Evolutionary conservation across 2,329 filamentous ascomycete genomes (phyloP), one percentile per base, ranked within the genome.

Genomic region (Phialophora expanda): DNA sequence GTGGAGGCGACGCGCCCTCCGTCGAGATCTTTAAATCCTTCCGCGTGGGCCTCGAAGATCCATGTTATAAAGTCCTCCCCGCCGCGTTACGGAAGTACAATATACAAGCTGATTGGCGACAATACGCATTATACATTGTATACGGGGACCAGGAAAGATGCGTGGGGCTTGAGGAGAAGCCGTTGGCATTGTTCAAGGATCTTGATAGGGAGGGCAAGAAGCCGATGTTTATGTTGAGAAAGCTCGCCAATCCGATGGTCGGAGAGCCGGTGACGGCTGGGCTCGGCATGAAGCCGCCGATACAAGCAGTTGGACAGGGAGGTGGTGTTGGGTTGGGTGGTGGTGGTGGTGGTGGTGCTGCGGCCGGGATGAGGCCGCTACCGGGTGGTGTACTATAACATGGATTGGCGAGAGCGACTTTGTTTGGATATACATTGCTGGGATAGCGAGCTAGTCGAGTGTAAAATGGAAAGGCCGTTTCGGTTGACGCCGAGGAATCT

Each of bases 1-100:
- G 26, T 1, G 58, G 58, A 51, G 66, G 54, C 30, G 70, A 75
- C 55, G 78, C 78, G 7, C 78, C 78, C 17, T 81, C 78, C 48
- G 93, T 97, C 66, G 95, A 99, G 78, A 97, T 99, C 66, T 98
- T 98, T 87, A 99, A 99, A 78, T 96, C 92, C 1, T 99, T 99
- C 85, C 89, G 94, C 46, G 95, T 99, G 68, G 95, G 91, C 76
- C 96, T 98, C 86, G 95, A 99, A 72, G 95, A 99, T 75, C 95
- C 95, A 2, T 99, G 95, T 80, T 91, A 97, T 82, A 97, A 97
- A 77, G 95, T 99, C 30, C 84, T 99, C 1, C 95, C 95, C 1
- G 95, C 96, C 17, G 95, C 95, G 2, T 85, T 99, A 20, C 96
- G 96, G 77, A 97, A 97, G 77, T 99, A 99, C 80, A 95, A 98